Percentiles rank a stretch among this genome's conserved stretches.
Conservation (phyloP, 257 asterid species). For the Fraxinus excelsior region DNA sequence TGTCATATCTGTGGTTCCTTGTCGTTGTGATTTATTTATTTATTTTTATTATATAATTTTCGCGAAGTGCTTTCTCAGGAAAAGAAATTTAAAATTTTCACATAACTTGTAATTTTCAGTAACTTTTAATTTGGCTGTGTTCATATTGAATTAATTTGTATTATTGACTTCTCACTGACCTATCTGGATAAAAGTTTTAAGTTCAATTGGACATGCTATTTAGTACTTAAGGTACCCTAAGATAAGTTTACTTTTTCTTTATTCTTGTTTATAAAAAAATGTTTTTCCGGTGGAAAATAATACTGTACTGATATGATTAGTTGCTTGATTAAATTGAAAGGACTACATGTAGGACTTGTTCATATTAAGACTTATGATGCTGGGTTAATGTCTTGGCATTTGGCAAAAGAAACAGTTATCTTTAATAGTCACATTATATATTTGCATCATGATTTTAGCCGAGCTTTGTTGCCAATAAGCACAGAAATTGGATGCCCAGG, state of each 20-base stretch:
- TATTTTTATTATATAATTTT: not conserved
- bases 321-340: too few relatives aligned
- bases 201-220: too few relatives aligned
- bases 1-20: not conserved
- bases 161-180: not conserved
- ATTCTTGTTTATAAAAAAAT: too few relatives aligned
- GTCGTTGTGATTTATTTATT: not conserved
- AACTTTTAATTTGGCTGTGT: constrained; percentile 18
- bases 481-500: not conserved
- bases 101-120: not conserved
- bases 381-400: not conserved
- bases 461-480: not conserved
- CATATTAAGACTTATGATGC: constrained; percentile 16
- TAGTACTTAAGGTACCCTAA: too few relatives aligned
- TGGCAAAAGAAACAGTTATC: not conserved
- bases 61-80: not conserved
- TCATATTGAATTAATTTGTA: constrained; percentile 36
- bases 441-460: not conserved
- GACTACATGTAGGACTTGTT: not conserved
- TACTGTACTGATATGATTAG: too few relatives aligned
- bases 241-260: too few relatives aligned
- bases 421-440: not conserved
- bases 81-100: too few relatives aligned
- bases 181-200: too few relatives aligned
- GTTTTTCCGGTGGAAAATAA: too few relatives aligned